Percentiles rank a stretch among this genome's conserved stretches.
Evolutionary conservation across 2,329 filamentous ascomycete genomes (phyloP).

Genomic region (Fusarium keratoplasticum): DNA sequence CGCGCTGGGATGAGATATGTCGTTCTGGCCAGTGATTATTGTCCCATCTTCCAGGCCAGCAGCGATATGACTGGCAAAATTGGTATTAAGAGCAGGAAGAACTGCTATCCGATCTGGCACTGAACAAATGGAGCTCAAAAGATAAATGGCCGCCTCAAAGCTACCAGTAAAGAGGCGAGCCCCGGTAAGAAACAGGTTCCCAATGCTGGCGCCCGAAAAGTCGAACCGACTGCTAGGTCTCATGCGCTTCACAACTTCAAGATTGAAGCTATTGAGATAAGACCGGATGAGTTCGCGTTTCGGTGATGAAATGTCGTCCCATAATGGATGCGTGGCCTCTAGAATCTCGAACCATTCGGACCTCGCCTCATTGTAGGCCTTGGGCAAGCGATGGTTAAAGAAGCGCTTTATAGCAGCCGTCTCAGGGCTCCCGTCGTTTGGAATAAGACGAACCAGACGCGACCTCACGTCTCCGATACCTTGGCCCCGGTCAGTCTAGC

Average conservation of each 20-base stretch:
- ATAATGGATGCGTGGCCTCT: conserved; percentile 82
- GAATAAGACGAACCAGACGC: conserved; percentile 90
- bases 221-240: conserved; percentile 80
- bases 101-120: conserved; percentile 82
- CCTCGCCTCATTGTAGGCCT: conserved; percentile 68
- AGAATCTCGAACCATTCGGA: conserved; percentile 90
- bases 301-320: conserved; percentile 75
- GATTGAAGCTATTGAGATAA: conserved; percentile 79
- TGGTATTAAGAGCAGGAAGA: conserved; percentile 91
- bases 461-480: conserved; percentile 65
- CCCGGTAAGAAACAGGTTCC: conserved; percentile 85
- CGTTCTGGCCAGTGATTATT: conserved; percentile 90
- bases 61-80: conserved; percentile 95
- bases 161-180: conserved; percentile 91
- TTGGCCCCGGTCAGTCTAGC: conserved; percentile 49
- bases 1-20: conserved; percentile 85
- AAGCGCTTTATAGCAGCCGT: conserved; percentile 81
- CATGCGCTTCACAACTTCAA: conserved; percentile 82
- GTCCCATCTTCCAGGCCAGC: conserved; percentile 82
- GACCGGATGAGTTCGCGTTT: conserved; percentile 83
- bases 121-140: conserved; percentile 87
- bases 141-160: conserved; percentile 92
- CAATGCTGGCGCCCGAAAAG: conserved; percentile 80
- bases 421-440: conserved; percentile 70
- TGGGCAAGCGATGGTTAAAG: conserved; percentile 87